Evolutionary conservation across 2,329 filamentous ascomycete species (phyloP), one percentile per base, ranked within the genome.

Genomic region (Claviceps maximensis): DNA sequence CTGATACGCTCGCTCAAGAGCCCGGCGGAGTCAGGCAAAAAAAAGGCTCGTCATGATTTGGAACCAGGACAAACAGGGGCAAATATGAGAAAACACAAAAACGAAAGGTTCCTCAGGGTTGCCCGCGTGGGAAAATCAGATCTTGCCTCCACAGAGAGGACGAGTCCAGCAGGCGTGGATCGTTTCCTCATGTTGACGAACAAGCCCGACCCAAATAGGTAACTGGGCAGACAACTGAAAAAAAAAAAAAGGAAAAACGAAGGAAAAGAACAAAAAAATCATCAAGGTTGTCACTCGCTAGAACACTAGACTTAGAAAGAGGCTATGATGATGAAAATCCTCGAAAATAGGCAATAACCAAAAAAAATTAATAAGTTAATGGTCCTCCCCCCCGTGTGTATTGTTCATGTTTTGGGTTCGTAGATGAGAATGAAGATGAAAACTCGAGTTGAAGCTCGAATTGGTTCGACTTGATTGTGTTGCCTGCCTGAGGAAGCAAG

Each of bases 281-380:
- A 67, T 63, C 65, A 65, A 68, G 66, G 65, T 68, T 67, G 64
- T 63, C 67, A 65, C 67, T 69, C 67, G 67, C 67, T 69, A 67
- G 63, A 67, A 58, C 13, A 63, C 55, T 56, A 63, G 62, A 62
- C 58, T 59, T 60, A 63, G 62, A 55, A 63, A 57, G 54, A 54
- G 53, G 50, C n/a, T n/a, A n/a, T n/a, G 60, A 59, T 57, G 55
- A 59, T 56, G 55, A 49, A 53, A 57, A 50, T 45, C 42, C 53
- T 51, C 58, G 25, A 54, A 54, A 56, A 59, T 58, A 57, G 25
- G 25, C n/a, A 12, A 40, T n/a, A n/a, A 41, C 3, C n/a, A 41
- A 41, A n/a, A 41, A 41, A 21, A 41, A 41, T 21, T 10, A 41
- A n/a, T 15, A 38, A 15, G n/a, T n/a, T n/a, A n/a, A n/a, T n/a